phyloP scores from a whole-genome alignment of 169 alveolate species.

The Plasmodium vivax region DNA sequence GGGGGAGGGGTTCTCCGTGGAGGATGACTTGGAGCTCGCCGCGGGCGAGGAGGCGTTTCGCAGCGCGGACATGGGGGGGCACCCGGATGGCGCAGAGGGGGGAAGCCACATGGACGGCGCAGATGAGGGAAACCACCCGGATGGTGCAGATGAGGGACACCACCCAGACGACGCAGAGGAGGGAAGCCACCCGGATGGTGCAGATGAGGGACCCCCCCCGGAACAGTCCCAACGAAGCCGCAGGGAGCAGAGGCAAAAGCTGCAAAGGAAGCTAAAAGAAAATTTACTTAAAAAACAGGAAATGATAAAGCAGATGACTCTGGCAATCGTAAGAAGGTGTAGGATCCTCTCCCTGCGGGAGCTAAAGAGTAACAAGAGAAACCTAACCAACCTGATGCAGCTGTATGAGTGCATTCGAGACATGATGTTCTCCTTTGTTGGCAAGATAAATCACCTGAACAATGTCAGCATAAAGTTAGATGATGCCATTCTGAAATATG shows the following conservation, averaged over 20 bases:
- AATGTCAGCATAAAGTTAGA: slow-evolving; percentile 33
- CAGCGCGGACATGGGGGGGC: neutral
- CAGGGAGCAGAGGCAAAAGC: slow-evolving; percentile 4
- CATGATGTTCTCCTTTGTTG: slow-evolving; percentile 30
- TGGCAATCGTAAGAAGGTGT: slow-evolving; percentile 32
- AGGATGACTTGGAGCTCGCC: neutral
- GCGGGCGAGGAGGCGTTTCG: neutral
- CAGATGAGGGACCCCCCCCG: no score
- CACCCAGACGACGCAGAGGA: neutral
- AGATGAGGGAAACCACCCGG: neutral
- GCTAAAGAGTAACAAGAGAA: slow-evolving; percentile 26
- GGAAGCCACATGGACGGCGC: neutral
- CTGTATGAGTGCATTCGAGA: slow-evolving; percentile 26
- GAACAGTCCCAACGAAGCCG: neutral
- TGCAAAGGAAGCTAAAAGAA: slow-evolving; percentile 14
- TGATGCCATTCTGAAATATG: slow-evolving; percentile 58
- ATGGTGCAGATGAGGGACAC: neutral
- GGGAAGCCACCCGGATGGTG: no score
- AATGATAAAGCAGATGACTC: slow-evolving; percentile 28
- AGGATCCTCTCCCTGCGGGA: slow-evolving; percentile 22
- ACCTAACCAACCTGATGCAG: slow-evolving; percentile 7
- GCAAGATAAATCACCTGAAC: slow-evolving; percentile 36
- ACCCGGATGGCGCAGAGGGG: neutral
- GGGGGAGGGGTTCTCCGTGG: neutral
- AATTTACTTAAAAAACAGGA: slow-evolving; percentile 50